Evolutionary conservation across 495 filamentous ascomycete species (phyloP), one percentile per base, ranked within the genome.

Genomic region (Penicillium nucicola): DNA sequence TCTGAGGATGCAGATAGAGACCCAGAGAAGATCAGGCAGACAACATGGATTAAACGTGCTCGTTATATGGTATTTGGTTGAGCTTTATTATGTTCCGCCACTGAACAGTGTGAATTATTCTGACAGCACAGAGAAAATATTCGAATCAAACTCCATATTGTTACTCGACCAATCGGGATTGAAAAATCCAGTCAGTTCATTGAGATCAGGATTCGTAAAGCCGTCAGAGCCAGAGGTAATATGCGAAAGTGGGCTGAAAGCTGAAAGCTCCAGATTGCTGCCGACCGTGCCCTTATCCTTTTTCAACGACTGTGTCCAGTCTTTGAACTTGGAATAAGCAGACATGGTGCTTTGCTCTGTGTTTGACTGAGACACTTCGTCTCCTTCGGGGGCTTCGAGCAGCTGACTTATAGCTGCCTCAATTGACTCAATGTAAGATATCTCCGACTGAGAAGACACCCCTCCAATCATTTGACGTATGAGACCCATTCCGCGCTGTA

Each of bases 291-390:
- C 17, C 12, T 46, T 53, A 14, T 54, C 50, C 12, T 57, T 59
- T 20, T 59, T 60, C 37, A 60, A 50, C 3, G 57, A 57, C 17
- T 60, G 53, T 7, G 57, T 60, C 57, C 57, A 60, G 22, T 54
- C 50, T 15, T 60, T 57, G 46, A 60, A 60, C 25, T 42, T 60
- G 6, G 53, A 45, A 38, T 60, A 60, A 10, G 53, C 57, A 10
- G 57, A 57, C 7, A 36, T 20, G 7, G 45, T 40, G 13, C 25
- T 36, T 9, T 43, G 32, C 8, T 36, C 38, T 4, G 36, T 15
- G 13, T n/a, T 28, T n/a, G 47, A 1, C 2, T 28, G 39, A 2
- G 14, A n/a, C n/a, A 11, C 7, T 3, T 19, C 8, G 6, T 20
- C 22, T 5, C 22, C 33, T 20, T 44, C 33, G 4, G 45, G 37